phyloP scores from a whole-genome alignment of 306 rosid species.

The Casuarina cunninghamiana region DNA sequence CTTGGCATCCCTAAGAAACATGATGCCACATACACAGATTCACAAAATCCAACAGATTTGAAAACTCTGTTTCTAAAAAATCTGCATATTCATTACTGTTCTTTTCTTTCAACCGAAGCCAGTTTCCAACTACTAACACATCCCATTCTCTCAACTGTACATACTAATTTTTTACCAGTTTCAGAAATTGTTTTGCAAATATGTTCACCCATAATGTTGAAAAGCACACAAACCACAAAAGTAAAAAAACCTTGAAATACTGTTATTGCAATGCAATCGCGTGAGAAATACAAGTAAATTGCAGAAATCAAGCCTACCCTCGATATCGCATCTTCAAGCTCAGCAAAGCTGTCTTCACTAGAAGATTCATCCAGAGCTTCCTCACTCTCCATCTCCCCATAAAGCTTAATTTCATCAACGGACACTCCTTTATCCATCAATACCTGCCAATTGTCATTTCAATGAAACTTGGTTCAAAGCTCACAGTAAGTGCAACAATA shows the following conservation, averaged over 20 bases:
- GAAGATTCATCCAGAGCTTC: slow-evolving; percentile 71
- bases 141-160: neutral
- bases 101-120: slow-evolving; percentile 2
- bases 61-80: neutral
- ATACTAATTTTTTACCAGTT: neutral
- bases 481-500: slow-evolving; percentile 29
- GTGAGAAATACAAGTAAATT: slow-evolving; percentile 18
- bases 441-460: slow-evolving; percentile 54
- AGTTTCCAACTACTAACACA: neutral
- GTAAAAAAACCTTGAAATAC: neutral
- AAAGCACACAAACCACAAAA: slow-evolving; percentile 1
- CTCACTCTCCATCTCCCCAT: slow-evolving; percentile 62
- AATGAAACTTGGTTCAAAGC: slow-evolving; percentile 32
- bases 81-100: neutral
- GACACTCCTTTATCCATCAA: slow-evolving; percentile 69
- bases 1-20: neutral
- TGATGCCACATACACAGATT: neutral
- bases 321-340: slow-evolving; percentile 71
- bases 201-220: neutral
- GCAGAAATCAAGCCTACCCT: slow-evolving; percentile 50
- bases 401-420: slow-evolving; percentile 82
- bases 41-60: too few relatives aligned
- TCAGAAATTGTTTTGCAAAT: neutral
- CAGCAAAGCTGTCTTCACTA: slow-evolving; percentile 64
- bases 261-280: slow-evolving; percentile 15